A percentile compares a stretch with the other conserved stretches of the same genome.
phyloP scores from a whole-genome alignment of 345 rosid genomes.

The Cardamine occulta region DNA sequence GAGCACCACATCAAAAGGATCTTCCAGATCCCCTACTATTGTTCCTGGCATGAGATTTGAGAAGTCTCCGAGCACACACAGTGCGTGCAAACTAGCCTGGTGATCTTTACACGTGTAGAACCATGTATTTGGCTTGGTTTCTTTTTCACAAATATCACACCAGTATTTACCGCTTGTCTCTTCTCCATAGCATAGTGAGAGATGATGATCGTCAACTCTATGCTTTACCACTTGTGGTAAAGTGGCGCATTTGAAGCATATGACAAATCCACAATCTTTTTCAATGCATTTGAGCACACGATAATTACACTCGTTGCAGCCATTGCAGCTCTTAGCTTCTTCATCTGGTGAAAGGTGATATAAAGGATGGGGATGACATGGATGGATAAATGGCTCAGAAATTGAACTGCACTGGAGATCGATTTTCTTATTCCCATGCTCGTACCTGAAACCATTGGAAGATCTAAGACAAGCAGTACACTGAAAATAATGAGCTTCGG shows the following conservation, averaged over 20 bases:
- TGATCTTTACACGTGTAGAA: slow-evolving; percentile 6
- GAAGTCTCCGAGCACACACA: slow-evolving; percentile 20
- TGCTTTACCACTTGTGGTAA: slow-evolving; percentile 23
- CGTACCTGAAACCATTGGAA: not conserved
- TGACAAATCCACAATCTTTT: not conserved
- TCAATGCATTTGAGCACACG: not conserved
- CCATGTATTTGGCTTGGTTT: slow-evolving; percentile 10
- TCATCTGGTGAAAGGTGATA: not conserved
- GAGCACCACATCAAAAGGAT: not conserved
- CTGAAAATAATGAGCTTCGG: too few species aligned
- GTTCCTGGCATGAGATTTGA: not conserved
- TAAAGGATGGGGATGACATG: slow-evolving; percentile 14
- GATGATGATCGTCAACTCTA: slow-evolving; percentile 11
- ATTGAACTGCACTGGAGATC: slow-evolving; percentile 4
- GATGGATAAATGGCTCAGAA: slow-evolving; percentile 18
- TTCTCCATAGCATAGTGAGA: slow-evolving; percentile 15
- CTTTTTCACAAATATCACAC: slow-evolving; percentile 24
- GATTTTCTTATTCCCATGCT: fast-evolving
- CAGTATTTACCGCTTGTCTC: not conserved
- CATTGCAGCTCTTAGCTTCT: not conserved
- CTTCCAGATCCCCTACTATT: not conserved
- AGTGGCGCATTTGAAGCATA: not conserved
- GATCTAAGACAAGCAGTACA: fast-evolving
- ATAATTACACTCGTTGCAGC: not conserved
- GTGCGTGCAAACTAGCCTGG: not conserved